Evolutionary conservation across 2,329 filamentous ascomycete genomes (phyloP).

Genomic region (Penicillium sp.): DNA sequence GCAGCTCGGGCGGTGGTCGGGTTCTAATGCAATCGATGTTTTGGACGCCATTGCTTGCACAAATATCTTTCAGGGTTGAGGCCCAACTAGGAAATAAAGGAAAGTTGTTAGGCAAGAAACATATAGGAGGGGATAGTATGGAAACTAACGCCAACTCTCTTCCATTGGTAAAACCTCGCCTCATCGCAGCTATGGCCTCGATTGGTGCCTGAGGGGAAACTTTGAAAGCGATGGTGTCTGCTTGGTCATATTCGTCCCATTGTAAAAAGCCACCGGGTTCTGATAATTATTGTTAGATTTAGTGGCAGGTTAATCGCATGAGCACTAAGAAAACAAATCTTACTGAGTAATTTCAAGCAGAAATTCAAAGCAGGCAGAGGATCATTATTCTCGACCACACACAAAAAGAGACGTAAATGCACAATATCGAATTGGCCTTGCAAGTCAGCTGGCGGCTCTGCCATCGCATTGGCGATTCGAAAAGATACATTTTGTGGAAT

Average conservation of each 20-base stretch:
- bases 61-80: background rate
- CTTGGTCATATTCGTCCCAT: conserved; percentile 9
- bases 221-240: background rate
- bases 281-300: background rate
- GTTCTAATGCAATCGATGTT: background rate
- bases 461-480: background rate
- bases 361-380: background rate
- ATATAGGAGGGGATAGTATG: background rate
- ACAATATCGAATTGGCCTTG: conserved; percentile 4
- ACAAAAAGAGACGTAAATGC: conserved; percentile 2
- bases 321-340: background rate
- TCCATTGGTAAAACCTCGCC: background rate
- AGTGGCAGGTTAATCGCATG: background rate
- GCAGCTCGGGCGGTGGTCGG: background rate
- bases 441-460: background rate
- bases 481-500: conserved; percentile 2
- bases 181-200: background rate
- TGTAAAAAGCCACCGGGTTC: conserved; percentile 2
- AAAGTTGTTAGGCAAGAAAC: background rate
- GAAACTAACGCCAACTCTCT: background rate
- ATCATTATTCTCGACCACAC: conserved; percentile 7
- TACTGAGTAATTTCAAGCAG: conserved; percentile 7
- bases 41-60: background rate
- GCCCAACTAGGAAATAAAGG: background rate
- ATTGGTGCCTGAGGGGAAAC: background rate